Conservation (phyloP, 192 early-diverging fungal species). For the Rhizoclosmatium globosum region DNA sequence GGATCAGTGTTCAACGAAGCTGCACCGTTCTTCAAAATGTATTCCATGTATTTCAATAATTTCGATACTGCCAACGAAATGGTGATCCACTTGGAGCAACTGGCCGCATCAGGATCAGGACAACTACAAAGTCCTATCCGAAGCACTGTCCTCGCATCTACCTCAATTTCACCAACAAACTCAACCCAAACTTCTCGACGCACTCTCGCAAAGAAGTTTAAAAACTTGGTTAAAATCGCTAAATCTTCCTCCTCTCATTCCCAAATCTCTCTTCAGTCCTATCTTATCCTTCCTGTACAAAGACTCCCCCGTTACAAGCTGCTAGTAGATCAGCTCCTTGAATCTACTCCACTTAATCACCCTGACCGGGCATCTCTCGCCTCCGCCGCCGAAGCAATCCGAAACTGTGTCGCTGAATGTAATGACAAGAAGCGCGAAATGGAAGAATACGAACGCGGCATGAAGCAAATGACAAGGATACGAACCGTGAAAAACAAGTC, state of each 20-base stretch:
- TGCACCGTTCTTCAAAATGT: slow-evolving; percentile 84
- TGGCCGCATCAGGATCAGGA: slow-evolving; percentile 21
- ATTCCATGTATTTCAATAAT: slow-evolving; percentile 85
- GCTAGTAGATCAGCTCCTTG: slow-evolving; percentile 84
- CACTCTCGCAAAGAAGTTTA: slow-evolving; percentile 48
- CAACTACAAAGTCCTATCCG: slow-evolving; percentile 22
- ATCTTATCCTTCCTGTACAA: slow-evolving; percentile 91
- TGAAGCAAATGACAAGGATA: slow-evolving; percentile 34
- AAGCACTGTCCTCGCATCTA: slow-evolving; percentile 6
- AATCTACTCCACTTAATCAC: slow-evolving; percentile 75
- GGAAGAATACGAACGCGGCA: slow-evolving; percentile 56
- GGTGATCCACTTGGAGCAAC: slow-evolving; percentile 58
- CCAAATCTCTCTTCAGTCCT: slow-evolving; percentile 85
- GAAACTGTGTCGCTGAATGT: slow-evolving; percentile 74
- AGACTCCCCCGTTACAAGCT: slow-evolving; percentile 93
- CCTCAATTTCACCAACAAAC: slow-evolving; percentile 16
- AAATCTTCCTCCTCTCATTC: slow-evolving; percentile 66
- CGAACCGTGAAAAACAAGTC: slow-evolving; percentile 28
- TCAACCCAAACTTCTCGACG: slow-evolving; percentile 44
- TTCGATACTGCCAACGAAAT: slow-evolving; percentile 76
- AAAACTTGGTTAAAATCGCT: slow-evolving; percentile 54
- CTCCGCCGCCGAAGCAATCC: slow-evolving; percentile 73
- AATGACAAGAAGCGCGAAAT: slow-evolving; percentile 86
- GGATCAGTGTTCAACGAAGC: slow-evolving; percentile 81
- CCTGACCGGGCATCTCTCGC: slow-evolving; percentile 78